Conservation (phyloP, 2,329 filamentous ascomycete genomes). For the Boeremia lycopersici region DNA sequence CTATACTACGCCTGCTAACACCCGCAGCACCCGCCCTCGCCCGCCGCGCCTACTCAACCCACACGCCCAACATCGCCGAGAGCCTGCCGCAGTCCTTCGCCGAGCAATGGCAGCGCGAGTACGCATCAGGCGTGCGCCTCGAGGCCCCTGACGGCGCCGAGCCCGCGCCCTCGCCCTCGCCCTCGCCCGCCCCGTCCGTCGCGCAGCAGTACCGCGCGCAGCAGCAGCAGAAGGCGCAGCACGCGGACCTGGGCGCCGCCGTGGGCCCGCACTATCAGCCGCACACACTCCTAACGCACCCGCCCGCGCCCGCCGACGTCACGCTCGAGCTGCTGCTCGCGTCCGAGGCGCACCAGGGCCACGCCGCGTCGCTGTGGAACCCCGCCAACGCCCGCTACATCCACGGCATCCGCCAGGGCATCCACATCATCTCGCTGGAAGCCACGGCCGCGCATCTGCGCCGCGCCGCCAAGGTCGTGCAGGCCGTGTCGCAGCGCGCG, state of each 20-base stretch:
- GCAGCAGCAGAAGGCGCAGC: slow-evolving; percentile 50
- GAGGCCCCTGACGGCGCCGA: not conserved
- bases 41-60: slow-evolving; percentile 4
- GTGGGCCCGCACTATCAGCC: slow-evolving; percentile 66
- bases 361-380: slow-evolving; percentile 91
- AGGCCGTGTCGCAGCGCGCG: slow-evolving; percentile 80
- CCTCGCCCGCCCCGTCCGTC: slow-evolving; percentile 24
- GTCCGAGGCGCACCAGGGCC: slow-evolving; percentile 68
- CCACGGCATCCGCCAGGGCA: slow-evolving; percentile 82
- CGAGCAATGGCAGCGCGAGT: slow-evolving; percentile 1
- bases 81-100: not conserved
- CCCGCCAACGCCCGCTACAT: slow-evolving; percentile 94
- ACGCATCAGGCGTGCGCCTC: slow-evolving; percentile 1
- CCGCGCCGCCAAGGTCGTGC: slow-evolving; percentile 90
- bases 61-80: not conserved
- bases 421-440: slow-evolving; percentile 94
- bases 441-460: slow-evolving; percentile 85
- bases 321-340: slow-evolving; percentile 81
- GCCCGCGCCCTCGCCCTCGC: not conserved
- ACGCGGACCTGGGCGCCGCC: slow-evolving; percentile 46
- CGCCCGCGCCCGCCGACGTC: slow-evolving; percentile 78
- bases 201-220: slow-evolving; percentile 52
- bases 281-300: slow-evolving; percentile 69
- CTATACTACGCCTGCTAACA: too few species aligned
- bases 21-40: slow-evolving; percentile 3